These are phyloP conservation scores for Cystobasidiaceae sp. DNA, from an alignment of 1,284 basidiomycete genomes.

Conservation along the genomic window DNA sequence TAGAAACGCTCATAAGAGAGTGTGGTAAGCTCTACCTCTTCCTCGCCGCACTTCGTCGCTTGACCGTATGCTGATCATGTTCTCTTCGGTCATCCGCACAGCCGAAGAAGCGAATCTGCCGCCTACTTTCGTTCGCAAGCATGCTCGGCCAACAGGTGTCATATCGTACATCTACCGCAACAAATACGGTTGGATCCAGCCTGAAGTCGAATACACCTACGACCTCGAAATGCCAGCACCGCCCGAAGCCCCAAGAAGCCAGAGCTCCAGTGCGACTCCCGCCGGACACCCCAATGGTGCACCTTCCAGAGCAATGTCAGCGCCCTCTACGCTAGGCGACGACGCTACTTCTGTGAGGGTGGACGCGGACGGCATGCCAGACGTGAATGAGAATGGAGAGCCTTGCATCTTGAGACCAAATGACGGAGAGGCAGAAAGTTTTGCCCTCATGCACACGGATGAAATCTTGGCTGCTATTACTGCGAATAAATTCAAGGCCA, in stretches of 20 bases:
- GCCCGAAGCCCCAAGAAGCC: too few species aligned
- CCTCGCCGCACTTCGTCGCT: constrained; percentile 56
- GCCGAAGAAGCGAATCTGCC: constrained; percentile 51
- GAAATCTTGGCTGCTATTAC: constrained; percentile 56
- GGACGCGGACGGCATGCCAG: neutral
- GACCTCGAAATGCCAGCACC: constrained; percentile 64
- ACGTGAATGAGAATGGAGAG: constrained; percentile 25
- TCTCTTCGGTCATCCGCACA: neutral
- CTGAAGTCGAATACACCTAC: constrained; percentile 66
- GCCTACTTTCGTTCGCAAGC: constrained; percentile 32
- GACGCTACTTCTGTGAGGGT: too few species aligned
- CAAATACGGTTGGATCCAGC: constrained; percentile 69
- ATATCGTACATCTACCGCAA: constrained; percentile 58
- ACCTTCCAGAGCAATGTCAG: too few species aligned
- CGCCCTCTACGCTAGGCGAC: too few species aligned
- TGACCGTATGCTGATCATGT: constrained; percentile 61
- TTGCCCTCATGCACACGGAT: constrained; percentile 52
- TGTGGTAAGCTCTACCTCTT: constrained; percentile 57
- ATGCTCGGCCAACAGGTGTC: constrained; percentile 31
- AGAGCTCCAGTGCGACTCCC: too few species aligned
- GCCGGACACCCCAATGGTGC: too few species aligned
- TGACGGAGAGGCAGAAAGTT: constrained; percentile 90
- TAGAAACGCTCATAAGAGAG: constrained; percentile 82
- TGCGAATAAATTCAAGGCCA: constrained; percentile 71
- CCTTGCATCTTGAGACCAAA: constrained; percentile 63